Evolutionary conservation across 2,329 filamentous ascomycete species (phyloP), one percentile per base, ranked within the genome.

Genomic region (Ophiostoma australiae): DNA sequence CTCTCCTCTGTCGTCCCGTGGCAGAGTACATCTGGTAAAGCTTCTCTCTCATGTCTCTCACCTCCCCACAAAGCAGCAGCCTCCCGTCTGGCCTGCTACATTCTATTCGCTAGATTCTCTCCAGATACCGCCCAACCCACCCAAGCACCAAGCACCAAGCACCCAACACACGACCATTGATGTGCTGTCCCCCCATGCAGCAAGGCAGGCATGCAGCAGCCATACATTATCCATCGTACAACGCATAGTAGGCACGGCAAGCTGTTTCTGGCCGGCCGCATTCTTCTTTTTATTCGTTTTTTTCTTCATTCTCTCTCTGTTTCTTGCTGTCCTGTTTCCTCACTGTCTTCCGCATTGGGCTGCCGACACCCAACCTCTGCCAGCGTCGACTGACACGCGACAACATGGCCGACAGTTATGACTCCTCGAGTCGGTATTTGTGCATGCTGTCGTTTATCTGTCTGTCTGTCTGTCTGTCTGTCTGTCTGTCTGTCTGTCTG

Each of bases 111-210:
- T 13, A 10, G 52, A 20, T 31, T 27, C 52, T 58, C 5, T 48
- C 15, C 39, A 41, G 39, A 13, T 41, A 41, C n/a, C 52, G 52
- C 52, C 52, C 52, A 58, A 48, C 44, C 27, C 44, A n/a, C 13
- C 44, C 44, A 48, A 31, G 27, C 27, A 39, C 37, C 44, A 48
- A 31, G 27, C 27, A 39, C 37, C 27, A 31, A 31, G 6, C 20
- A 48, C 20, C 44, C 44, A 23, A 58, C 31, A 65, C 61, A 65
- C 17, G 61, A 65, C 61, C 61, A 65, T 65, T 65, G 61, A 65
- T 65, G 61, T 65, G 61, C 61, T 65, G 61, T 15, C 33, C 61
- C 31, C 61, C 8, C 61, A 65, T 65, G 61, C 61, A 65, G 61
- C 31, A 35, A 33, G 31, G 61, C 61, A 65, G 33, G 61, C 31